Evolutionary conservation across 805 yeast genomes (phyloP).

Genomic region (Ogataea trehaloabstinens): DNA sequence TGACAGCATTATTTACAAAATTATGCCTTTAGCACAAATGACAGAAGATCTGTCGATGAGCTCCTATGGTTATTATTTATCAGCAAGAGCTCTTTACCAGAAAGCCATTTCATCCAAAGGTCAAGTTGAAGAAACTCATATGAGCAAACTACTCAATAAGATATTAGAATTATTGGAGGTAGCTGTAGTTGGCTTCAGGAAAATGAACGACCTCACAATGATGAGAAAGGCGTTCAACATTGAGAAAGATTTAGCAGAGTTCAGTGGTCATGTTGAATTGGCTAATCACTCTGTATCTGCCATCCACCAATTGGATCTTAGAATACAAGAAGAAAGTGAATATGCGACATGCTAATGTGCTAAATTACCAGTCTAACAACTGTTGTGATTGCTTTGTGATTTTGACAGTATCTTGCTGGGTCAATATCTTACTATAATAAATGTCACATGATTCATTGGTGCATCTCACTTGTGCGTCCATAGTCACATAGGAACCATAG

Average conservation of each 20-base stretch:
- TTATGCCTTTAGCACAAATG: constrained; percentile 45
- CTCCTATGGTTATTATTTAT: constrained; percentile 36
- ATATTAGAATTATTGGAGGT: constrained; percentile 39
- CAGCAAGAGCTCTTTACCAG: constrained; percentile 28
- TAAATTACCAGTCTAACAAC: background rate
- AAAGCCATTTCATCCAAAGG: constrained; percentile 9
- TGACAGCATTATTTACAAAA: constrained; percentile 35
- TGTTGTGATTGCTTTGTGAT: background rate
- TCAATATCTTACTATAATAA: constrained; percentile 47
- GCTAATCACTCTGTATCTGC: constrained; percentile 31
- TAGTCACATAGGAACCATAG: constrained; percentile 15
- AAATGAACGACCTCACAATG: constrained; percentile 36
- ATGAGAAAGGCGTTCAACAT: constrained; percentile 39
- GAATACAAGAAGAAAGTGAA: constrained; percentile 29
- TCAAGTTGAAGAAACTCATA: background rate
- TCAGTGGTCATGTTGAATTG: constrained; percentile 31
- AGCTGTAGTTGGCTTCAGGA: constrained; percentile 45
- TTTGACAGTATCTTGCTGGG: background rate
- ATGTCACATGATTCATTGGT: constrained; percentile 64
- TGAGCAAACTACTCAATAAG: constrained; percentile 23
- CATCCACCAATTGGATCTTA: constrained; percentile 27
- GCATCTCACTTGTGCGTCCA: constrained; percentile 42
- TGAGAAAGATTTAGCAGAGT: constrained; percentile 37
- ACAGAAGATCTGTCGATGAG: constrained; percentile 37
- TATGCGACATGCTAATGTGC: constrained; percentile 17